Base-by-base conservation (phyloP, 2,329 filamentous ascomycete genomes). In the Claviceps sp. region DNA sequence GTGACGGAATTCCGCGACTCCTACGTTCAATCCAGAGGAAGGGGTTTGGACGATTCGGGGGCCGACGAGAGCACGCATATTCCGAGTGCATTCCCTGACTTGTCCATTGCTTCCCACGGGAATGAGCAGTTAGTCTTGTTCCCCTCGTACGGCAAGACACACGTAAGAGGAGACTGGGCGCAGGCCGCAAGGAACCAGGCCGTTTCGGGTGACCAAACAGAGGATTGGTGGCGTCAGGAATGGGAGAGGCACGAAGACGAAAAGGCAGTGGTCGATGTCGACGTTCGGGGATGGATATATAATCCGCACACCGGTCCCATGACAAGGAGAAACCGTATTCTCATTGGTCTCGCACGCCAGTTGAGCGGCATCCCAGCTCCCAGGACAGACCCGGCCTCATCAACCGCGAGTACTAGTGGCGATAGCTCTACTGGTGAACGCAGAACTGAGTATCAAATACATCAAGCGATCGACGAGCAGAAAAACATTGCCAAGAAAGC, bases 211-310 rank as follows among this genome's bases (percentile, higher is more conserved):
- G 62, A 57, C 61, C 67, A 68, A 69, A 1, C 70, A 77, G 37
- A 75, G 73, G 82, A 89, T 41, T 90, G 85, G 64, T 91, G 86
- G 84, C 79, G 77, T 43, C 73, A 80, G 51, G 82, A 91, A 61
- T 95, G 87, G 86, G 81, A 90, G 53, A 78, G 78, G 55, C 78
- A 84, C 50, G 86, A 95, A 64, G 84, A 91, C 54, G 83, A 89
- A 61, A 86, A 85, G 64, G 89, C 90, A 0, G 74, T 96, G 4
- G 87, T 96, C 1, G 91, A 97, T 63, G 88, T 97, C 5, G 91
- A 98, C 65, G 88, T 98, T 24, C 79, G 91, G 59, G 93, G 93
- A 14, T 98, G 94, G 93, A 80, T 97, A 50, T 98, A 95, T 66
- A 81, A 82, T 41, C 91, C 91, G 17, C 87, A 91, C 61, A 78